Evolutionary conservation across 78 protist genomes (phyloP).

Genomic region (Goniomonas avonlea): DNA sequence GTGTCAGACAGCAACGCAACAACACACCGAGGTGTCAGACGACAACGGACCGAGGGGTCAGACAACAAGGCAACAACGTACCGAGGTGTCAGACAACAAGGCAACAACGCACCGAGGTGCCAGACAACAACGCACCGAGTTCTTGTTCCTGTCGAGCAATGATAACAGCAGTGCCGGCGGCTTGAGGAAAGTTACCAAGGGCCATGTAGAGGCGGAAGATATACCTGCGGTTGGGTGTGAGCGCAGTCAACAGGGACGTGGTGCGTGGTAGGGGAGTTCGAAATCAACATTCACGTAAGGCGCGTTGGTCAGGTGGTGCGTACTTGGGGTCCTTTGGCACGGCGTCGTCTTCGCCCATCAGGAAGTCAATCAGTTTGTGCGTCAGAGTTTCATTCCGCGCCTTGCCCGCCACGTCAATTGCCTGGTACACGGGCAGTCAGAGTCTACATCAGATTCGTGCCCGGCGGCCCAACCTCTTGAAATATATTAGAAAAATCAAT

Average conservation of each 20-base stretch:
- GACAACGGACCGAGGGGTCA: too few species aligned
- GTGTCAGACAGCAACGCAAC: too few species aligned
- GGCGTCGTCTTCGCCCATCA: constrained; percentile 58
- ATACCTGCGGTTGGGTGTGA: constrained; percentile 42
- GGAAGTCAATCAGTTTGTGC: constrained; percentile 42
- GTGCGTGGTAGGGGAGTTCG: neutral
- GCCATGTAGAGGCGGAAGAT: constrained; percentile 59
- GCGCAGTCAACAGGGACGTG: neutral
- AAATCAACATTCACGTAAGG: neutral
- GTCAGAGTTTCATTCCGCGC: constrained; percentile 51
- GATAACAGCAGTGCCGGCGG: constrained; percentile 58
- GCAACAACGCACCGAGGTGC: too few species aligned
- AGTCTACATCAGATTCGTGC: too few species aligned
- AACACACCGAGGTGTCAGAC: too few species aligned
- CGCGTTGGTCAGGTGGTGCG: neutral
- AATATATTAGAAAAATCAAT: too few species aligned
- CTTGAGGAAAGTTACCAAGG: constrained; percentile 45
- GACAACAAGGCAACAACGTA: too few species aligned
- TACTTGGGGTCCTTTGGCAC: neutral
- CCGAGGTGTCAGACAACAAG: too few species aligned
- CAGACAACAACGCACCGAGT: too few species aligned
- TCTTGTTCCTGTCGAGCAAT: constrained; percentile 63
- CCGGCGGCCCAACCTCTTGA: too few species aligned
- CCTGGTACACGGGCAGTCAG: too few species aligned
- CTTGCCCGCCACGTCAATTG: constrained; percentile 45